Evolutionary conservation across 441 rosid genomes (phyloP).

Genomic region (Adansonia gregorii): DNA sequence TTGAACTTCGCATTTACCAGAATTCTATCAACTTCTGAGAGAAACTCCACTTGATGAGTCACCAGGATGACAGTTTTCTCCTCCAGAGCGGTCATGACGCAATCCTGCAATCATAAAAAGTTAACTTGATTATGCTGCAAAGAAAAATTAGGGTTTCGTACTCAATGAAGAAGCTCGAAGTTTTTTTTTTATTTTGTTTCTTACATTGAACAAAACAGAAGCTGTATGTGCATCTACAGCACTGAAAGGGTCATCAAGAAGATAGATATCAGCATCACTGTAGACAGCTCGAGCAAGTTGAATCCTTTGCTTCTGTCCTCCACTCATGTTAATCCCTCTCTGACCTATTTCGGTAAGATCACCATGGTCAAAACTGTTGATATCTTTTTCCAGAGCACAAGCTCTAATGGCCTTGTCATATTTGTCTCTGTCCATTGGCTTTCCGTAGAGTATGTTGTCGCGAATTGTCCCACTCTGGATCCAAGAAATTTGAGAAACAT

Average conservation of each 20-base stretch:
- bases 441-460: slow-evolving; percentile 81
- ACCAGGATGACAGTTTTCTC: slow-evolving; percentile 81
- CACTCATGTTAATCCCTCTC: slow-evolving; percentile 90
- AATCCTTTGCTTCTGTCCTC: slow-evolving; percentile 94
- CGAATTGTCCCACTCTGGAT: slow-evolving; percentile 88
- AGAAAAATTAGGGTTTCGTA: not conserved
- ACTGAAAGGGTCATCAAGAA: slow-evolving; percentile 86
- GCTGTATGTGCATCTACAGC: slow-evolving; percentile 91
- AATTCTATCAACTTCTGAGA: slow-evolving; percentile 69
- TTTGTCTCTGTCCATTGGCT: slow-evolving; percentile 60
- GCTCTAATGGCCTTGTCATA: slow-evolving; percentile 65
- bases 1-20: slow-evolving; percentile 48
- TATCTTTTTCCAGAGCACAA: slow-evolving; percentile 82
- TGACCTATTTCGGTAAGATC: slow-evolving; percentile 95
- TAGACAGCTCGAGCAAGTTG: slow-evolving; percentile 92
- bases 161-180: slow-evolving; percentile 5
- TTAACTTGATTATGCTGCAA: slow-evolving; percentile 17
- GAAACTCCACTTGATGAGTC: slow-evolving; percentile 96
- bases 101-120: slow-evolving; percentile 56
- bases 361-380: slow-evolving; percentile 61
- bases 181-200: slow-evolving; percentile 29
- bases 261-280: slow-evolving; percentile 77
- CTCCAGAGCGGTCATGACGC: slow-evolving; percentile 61
- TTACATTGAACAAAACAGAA: slow-evolving; percentile 70
- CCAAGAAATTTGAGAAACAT: slow-evolving; percentile 94